Evolutionary conservation across 2,329 filamentous ascomycete species (phyloP).

Genomic region (Didymella keratinophila): DNA sequence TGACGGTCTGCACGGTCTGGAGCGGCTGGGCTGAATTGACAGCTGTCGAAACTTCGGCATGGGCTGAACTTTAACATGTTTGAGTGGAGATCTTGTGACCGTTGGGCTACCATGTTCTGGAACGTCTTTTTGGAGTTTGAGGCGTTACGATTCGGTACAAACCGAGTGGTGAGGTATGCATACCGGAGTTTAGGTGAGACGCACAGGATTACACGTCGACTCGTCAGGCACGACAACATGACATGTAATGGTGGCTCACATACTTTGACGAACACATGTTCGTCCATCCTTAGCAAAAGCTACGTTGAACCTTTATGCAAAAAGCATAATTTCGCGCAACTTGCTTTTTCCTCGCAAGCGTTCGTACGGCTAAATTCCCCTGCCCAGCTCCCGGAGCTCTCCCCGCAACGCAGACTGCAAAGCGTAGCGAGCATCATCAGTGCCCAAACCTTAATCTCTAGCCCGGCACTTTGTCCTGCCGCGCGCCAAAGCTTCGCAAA

Average conservation of each 20-base stretch:
- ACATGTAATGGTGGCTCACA: not conserved
- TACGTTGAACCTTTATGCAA: slow-evolving; percentile 2
- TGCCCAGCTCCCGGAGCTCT: slow-evolving; percentile 1
- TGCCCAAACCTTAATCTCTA: slow-evolving; percentile 8
- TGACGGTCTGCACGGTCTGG: slow-evolving; percentile 18
- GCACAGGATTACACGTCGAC: not conserved
- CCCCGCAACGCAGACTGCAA: slow-evolving; percentile 5
- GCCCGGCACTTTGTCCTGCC: slow-evolving; percentile 9
- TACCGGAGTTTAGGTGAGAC: not conserved
- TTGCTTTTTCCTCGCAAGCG: not conserved
- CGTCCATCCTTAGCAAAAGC: not conserved
- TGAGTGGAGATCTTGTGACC: slow-evolving; percentile 5
- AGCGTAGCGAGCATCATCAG: slow-evolving; percentile 1
- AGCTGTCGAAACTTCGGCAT: slow-evolving; percentile 8
- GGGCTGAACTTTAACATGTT: slow-evolving; percentile 19
- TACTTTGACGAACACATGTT: not conserved
- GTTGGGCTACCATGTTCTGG: slow-evolving; percentile 24
- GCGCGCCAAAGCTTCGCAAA: slow-evolving; percentile 11
- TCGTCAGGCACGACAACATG: not conserved
- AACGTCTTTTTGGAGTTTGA: slow-evolving; percentile 6
- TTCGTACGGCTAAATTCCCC: slow-evolving; percentile 3
- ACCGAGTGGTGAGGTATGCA: slow-evolving; percentile 1
- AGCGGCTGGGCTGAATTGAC: slow-evolving; percentile 14
- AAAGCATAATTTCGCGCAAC: slow-evolving; percentile 7
- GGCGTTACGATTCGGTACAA: not conserved